phyloP scores from a whole-genome alignment of 2,329 filamentous ascomycete genomes.

The Aspergillus ibericus region DNA sequence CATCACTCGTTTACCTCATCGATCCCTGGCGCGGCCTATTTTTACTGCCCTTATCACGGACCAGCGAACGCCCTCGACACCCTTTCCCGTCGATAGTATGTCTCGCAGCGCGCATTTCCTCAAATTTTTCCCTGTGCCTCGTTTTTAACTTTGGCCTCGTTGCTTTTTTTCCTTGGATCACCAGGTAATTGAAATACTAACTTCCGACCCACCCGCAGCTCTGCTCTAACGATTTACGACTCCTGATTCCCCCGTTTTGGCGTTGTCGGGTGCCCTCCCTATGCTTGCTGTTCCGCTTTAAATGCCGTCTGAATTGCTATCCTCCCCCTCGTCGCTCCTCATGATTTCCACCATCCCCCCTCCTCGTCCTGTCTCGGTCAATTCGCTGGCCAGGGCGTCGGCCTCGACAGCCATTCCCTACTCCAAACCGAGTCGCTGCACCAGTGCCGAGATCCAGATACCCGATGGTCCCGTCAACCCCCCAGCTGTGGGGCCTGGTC shows the following conservation, averaged over 20 bases:
- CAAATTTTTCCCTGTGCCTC: not conserved
- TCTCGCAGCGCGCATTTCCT: not conserved
- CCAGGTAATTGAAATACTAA: not conserved
- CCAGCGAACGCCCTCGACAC: not conserved
- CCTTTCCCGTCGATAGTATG: not conserved
- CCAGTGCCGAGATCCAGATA: slow-evolving; percentile 26
- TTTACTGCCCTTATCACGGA: not conserved
- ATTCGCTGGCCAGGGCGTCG: slow-evolving; percentile 29
- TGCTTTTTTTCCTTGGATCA: slow-evolving; percentile 9
- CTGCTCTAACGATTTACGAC: slow-evolving; percentile 17
- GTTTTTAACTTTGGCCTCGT: not conserved
- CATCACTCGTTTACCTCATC: slow-evolving; percentile 8
- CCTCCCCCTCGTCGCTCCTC: slow-evolving; percentile 16
- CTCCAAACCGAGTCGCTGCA: slow-evolving; percentile 27
- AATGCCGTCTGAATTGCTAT: slow-evolving; percentile 16
- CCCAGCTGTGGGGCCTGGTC: slow-evolving; percentile 21
- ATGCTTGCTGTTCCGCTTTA: slow-evolving; percentile 4
- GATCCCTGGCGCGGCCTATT: slow-evolving; percentile 1
- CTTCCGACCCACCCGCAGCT: slow-evolving; percentile 4
- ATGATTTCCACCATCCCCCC: slow-evolving; percentile 35
- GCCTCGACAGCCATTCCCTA: slow-evolving; percentile 22
- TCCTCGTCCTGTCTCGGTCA: slow-evolving; percentile 34
- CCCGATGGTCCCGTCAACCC: slow-evolving; percentile 24
- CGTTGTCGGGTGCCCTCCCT: slow-evolving; percentile 6
- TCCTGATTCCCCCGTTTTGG: slow-evolving; percentile 11